Evolutionary conservation across 306 rosid genomes (phyloP).

Genomic region (Cicer judaicum): DNA sequence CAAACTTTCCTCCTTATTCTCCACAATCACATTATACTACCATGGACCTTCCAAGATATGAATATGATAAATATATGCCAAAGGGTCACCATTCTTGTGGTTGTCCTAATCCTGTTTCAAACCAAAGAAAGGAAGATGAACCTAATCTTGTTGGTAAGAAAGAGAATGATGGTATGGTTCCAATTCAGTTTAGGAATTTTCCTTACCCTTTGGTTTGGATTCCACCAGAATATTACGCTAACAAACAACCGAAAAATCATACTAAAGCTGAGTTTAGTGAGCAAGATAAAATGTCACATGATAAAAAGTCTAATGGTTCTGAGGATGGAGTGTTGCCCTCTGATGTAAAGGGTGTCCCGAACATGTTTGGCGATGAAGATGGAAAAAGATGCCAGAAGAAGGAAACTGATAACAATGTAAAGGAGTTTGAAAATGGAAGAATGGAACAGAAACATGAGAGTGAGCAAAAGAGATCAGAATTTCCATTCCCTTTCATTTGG

Average conservation of each 20-base stretch:
- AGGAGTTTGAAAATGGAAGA: conserved; percentile 44
- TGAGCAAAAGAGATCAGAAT: conserved; percentile 45
- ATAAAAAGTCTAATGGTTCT: conserved; percentile 14
- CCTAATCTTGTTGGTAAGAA: conserved; percentile 47
- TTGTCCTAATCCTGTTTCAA: conserved; percentile 52
- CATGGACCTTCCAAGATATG: conserved; percentile 64
- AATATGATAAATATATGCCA: conserved; percentile 60
- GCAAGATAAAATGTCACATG: conserved; percentile 33
- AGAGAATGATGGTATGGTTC: conserved; percentile 45
- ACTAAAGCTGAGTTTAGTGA: conserved; percentile 34
- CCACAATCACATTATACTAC: conserved; percentile 53
- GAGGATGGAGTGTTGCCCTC: conserved; percentile 58
- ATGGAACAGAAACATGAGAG: conserved; percentile 37
- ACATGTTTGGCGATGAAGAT: conserved; percentile 44
- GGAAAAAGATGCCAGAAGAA: conserved; percentile 36
- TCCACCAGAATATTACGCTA: conserved; percentile 52
- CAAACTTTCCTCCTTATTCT: conserved; percentile 44
- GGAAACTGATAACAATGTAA: conserved; percentile 13
- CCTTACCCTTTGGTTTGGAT: conserved; percentile 63
- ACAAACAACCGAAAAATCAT: conserved; percentile 38
- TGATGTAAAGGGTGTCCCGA: conserved; percentile 42
- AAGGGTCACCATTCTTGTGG: conserved; percentile 61
- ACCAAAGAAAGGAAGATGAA: conserved; percentile 46
- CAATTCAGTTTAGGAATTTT: conserved; percentile 47
- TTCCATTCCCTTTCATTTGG: conserved; percentile 71